Percentiles rank a stretch among this genome's conserved stretches.
These are phyloP conservation scores for Echria macrotheca DNA, from an alignment of 495 filamentous ascomycete species.

Conservation along the genomic window DNA sequence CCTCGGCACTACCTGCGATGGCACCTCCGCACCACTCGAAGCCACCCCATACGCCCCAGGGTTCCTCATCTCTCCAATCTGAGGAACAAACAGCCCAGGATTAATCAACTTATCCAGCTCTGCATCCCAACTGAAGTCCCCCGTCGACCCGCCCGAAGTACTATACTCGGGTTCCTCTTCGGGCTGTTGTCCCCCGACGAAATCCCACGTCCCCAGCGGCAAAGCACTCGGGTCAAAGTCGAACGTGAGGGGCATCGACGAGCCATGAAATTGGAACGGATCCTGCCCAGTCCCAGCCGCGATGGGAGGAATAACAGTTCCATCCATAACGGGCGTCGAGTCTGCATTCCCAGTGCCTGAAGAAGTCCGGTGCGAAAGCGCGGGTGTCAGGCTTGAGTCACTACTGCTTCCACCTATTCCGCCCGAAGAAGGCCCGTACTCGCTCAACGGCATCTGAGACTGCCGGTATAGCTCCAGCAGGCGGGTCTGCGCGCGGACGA, in stretches of 20 bases:
- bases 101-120: constrained; percentile 8
- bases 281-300: neutral
- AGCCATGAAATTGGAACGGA: neutral
- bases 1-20: too few relatives aligned
- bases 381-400: neutral
- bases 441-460: constrained; percentile 24
- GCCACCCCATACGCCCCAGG: neutral
- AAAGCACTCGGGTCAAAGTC: neutral
- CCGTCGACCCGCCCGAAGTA: neutral
- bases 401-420: neutral
- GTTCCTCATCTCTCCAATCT: neutral
- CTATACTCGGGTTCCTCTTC: too few relatives aligned
- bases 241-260: neutral
- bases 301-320: neutral
- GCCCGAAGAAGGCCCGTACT: constrained; percentile 17
- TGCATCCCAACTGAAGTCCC: neutral
- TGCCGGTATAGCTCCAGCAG: constrained; percentile 23
- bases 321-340: neutral
- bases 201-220: neutral
- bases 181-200: too few relatives aligned
- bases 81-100: constrained; percentile 5
- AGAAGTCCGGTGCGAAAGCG: constrained; percentile 5
- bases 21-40: too few relatives aligned
- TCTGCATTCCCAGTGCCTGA: neutral
- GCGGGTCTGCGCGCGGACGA: constrained; percentile 21